Base-by-base conservation (phyloP, 192 early-diverging fungal genomes). In the Gonapodya sp. region DNA sequence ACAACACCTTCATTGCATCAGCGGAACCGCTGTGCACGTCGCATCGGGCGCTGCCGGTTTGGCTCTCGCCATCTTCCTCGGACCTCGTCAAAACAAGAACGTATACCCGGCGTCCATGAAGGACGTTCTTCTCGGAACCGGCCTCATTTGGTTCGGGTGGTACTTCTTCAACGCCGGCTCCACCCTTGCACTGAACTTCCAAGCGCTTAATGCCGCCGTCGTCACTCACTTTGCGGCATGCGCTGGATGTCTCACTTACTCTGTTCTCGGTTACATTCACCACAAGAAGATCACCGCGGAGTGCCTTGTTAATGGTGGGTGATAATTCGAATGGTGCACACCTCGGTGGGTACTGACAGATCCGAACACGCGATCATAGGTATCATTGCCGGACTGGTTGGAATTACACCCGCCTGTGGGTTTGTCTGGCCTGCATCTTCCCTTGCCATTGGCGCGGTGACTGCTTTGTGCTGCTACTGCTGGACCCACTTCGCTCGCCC, bases 61-160 rank as follows among this genome's bases (percentile, higher is more conserved):
- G 35, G 80, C 80, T 31, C 79, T 79, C 34, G 73, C 36, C 79
- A 35, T 79, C 72, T 35, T 81, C 1, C 73, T 81, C 79, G 80
- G 80, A 35, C 73, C 73, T 36, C 73, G 80, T 35, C 73, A 81
- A 74, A 81, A 81, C 34, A 81, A 81, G 34, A 73, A 81, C 79
- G 34, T 81, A 32, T 73, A 81, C 78, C 80, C 80, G 35, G 73
- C 73, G n/a, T 79, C 73, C 1, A 80, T 81, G 73, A 80, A 73
- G 34, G 73, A 79, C 79, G 80, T 81, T 0, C 79, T 81, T 73
- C 36, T 81, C 18, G 80, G 80, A 35, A 81, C 80, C 34, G 73
- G 73, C 64, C 80, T 81, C 35, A 79, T 81, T 35, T 81, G 80
- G 80, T 81, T 81, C 79, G 80, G 80, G 24, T 81, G 80, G 80